Evolutionary conservation across 2,329 filamentous ascomycete species (phyloP), one percentile per base, ranked within the genome.

Genomic region (Aspergillus novofumigatus): DNA sequence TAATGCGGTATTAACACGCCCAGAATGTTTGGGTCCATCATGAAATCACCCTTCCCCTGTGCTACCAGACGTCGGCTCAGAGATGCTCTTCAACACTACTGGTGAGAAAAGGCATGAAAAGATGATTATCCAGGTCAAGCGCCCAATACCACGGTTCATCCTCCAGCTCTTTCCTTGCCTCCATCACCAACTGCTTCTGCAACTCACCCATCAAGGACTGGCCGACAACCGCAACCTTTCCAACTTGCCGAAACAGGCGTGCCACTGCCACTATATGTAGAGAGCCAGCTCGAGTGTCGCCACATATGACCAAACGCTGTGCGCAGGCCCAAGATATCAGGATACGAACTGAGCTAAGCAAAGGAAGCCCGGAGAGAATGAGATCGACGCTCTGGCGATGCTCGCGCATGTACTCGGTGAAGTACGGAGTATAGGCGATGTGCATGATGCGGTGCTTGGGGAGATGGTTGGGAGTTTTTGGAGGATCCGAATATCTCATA

Each of bases 161-260:
- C 53, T 42, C 38, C 26, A 54, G 42, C 21, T 32, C 45, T n/a
- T 51, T 17, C 23, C 53, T 28, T 29, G 47, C 45, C 28, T 42
- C 47, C 3, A 25, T 17, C 14, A 54, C 10, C 29, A 54, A 25
- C 20, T 32, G 23, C 25, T 20, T 51, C 45, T 54, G 45, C 21
- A 10, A 11, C 14, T 21, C 9, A 32, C 14, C 21, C 8, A 26
- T 17, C 21, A 47, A 14, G 9, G 23, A 47, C 23, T 56, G 54
- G 26, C 54, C 54, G 21, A 56, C 35, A 23, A 56, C 29, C 10
- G 49, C 49, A 21, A 56, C 54, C 41, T 49, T 52, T 21, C 44
- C 44, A n/a, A 52, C 26, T 6, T 28, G 26, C 11, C 41, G 49
- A 32, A 56, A 56, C 17, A 56, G 29, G 14, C 41, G 50, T 14